A percentile compares a stretch with the other conserved stretches of the same genome.
phyloP scores from a whole-genome alignment of 2,329 filamentous ascomycete genomes.

The Neonectria magnoliae region DNA sequence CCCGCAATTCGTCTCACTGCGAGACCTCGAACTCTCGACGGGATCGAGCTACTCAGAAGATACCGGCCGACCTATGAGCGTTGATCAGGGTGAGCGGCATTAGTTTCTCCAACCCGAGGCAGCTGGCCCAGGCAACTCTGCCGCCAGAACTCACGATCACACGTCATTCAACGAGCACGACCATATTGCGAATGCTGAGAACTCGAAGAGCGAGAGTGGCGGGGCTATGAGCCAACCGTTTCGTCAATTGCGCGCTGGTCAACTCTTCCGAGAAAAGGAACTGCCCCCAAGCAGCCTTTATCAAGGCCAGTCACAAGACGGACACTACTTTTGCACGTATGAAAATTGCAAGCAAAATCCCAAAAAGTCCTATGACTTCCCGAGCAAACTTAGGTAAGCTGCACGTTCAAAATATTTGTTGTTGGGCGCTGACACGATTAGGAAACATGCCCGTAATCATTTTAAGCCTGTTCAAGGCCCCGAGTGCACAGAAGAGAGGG shows the following conservation, averaged over 20 bases:
- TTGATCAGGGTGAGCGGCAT: slow-evolving; percentile 8
- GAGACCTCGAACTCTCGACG: not conserved
- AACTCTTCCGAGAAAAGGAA: not conserved
- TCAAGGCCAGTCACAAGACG: not conserved
- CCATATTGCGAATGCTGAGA: not conserved
- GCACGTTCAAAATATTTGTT: not conserved
- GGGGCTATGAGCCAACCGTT: not conserved
- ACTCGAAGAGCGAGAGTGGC: not conserved
- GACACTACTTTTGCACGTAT: not conserved
- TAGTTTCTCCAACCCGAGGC: slow-evolving; percentile 11
- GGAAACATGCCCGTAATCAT: slow-evolving; percentile 16
- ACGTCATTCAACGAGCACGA: not conserved
- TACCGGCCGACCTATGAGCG: not conserved
- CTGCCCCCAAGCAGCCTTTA: slow-evolving; percentile 2
- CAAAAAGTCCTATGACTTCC: not conserved
- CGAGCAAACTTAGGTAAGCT: slow-evolving; percentile 4
- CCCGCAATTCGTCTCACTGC: not conserved
- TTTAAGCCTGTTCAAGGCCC: slow-evolving; percentile 5
- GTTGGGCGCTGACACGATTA: not conserved
- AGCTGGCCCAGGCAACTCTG: not conserved
- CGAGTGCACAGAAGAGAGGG: not conserved
- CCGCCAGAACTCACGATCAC: slow-evolving; percentile 3
- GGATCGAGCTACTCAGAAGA: not conserved
- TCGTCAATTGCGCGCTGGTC: not conserved
- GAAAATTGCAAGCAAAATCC: not conserved